A percentile compares a stretch with the other conserved stretches of the same genome.
phyloP scores from a whole-genome alignment of 2,329 filamentous ascomycete genomes.

The Colletotrichum coccodes region DNA sequence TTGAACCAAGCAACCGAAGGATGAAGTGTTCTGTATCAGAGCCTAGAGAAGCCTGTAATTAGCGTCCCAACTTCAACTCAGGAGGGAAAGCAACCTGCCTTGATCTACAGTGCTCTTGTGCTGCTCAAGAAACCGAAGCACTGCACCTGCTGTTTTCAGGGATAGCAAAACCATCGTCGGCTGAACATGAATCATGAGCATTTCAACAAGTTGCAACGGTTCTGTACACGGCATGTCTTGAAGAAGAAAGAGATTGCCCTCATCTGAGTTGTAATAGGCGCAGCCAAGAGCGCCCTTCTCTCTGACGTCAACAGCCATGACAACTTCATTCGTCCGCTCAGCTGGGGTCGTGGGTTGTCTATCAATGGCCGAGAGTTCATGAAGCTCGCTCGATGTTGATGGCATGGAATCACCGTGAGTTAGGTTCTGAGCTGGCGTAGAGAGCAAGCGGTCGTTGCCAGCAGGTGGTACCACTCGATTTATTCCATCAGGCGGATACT shows the following conservation, averaged over 20 bases:
- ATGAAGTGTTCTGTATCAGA: slow-evolving; percentile 37
- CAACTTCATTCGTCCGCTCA: slow-evolving; percentile 61
- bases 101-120: slow-evolving; percentile 13
- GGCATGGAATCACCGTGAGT: background rate
- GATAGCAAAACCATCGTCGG: slow-evolving; percentile 67
- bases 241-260: slow-evolving; percentile 78
- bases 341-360: background rate
- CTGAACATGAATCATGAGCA: slow-evolving; percentile 63
- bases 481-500: too few relatives aligned
- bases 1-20: slow-evolving; percentile 74
- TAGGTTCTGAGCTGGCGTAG: background rate
- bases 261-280: slow-evolving; percentile 79
- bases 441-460: background rate
- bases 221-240: slow-evolving; percentile 64
- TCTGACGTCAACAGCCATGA: slow-evolving; percentile 84
- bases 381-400: background rate
- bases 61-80: background rate
- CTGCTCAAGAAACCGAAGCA: slow-evolving; percentile 45
- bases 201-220: slow-evolving; percentile 53
- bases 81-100: slow-evolving; percentile 12
- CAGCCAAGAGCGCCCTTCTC: slow-evolving; percentile 81
- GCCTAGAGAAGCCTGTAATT: background rate
- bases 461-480: background rate
- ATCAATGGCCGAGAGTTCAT: background rate
- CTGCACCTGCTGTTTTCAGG: slow-evolving; percentile 53